Evolutionary conservation across 495 filamentous ascomycete species (phyloP), one percentile per base, ranked within the genome.

Genomic region (Tirmania nivea): DNA sequence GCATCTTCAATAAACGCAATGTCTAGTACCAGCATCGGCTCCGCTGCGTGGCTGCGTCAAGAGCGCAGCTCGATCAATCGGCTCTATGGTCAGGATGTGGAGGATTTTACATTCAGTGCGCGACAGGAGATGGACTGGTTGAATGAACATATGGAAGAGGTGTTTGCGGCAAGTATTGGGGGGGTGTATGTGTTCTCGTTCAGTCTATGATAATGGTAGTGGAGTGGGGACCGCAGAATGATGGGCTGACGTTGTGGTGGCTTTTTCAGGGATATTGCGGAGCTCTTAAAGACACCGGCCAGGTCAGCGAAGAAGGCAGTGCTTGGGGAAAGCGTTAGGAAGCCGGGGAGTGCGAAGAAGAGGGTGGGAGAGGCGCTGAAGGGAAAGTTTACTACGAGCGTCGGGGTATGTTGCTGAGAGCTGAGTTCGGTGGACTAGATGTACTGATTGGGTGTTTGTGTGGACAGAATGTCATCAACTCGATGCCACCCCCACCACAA

Each of bases 131-230:
- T 94, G 63, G 88, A 90, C 59, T 95, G 88, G 86, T 68, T 95
- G 60, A 94, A 94, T 61, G 88, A 95, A 67, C 88, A 95, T 67
- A 94, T 95, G 88, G 78, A 78, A 34, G 85, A 93, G 58, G 84
- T 95, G 55, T 93, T 96, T 64, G 83, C 77, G 58, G 78, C 80
- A 31, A 31, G 25, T 31, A 7, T 58, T 83, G 16, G 48, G 48
- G 16, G 1, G n/a, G 0, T 50, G 16, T 20, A 20, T 31, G 11
- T 20, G 14, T 48, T 36, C 25, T 35, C 9, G 9, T 17, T 11
- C 52, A 6, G 37, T 8, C 39, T 48, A 8, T 11, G 16, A 10
- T 14, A 3, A 53, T 12, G 50, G 21, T 8, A 9, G 48, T 58
- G 56, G 72, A 78, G 60, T 78, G 61, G 52, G 52, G 9, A 45